Base-by-base conservation (phyloP, 805 yeast species). In the Candida argentea region DNA sequence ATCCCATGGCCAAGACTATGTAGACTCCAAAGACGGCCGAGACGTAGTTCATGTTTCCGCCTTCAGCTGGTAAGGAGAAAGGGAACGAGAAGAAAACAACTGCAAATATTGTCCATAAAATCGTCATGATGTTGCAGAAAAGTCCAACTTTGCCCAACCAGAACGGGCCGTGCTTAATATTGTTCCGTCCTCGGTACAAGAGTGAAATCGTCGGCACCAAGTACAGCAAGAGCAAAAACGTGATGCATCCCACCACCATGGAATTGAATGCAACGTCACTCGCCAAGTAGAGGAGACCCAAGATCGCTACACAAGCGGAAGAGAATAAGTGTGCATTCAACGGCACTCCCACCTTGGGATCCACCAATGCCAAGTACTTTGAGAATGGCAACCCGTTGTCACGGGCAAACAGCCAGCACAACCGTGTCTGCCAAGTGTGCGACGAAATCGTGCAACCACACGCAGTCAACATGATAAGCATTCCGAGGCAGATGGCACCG, bases 341-440 rank as follows among this genome's bases (percentile, higher is more conserved):
- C 12, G 65, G 65, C 11, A 59, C 55, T 8, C 61, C 60, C 30
- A 48, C 35, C 33, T 52, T 55, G 17, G 60, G 57, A 44, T 57
- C 55, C 14, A 59, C 49, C 19, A 47, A 43, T n/a, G 56, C 39
- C 40, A 55, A 54, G 38, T 50, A 48, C 39, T 54, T 55, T 35
- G 63, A 56, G 26, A 45, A 51, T n/a, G 65, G 65, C 39, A 59
- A 50, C 8, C 65, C 65, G 32, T 55, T 52, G 49, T 59, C 65
- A 49, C 65, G 52, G 27, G 60, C 48, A 41, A 59, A 59, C 7
- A 62, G 54, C 64, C 64, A 59, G 38, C 63, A 56, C 34, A 59
- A 45, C 44, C 65, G 49, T 15, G 64, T 55, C 48, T 59, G 65
- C 64, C 63, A 59, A 14, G 65, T 59, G 43, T 57, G 63, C 25